phyloP scores from a whole-genome alignment of 495 filamentous ascomycete species.

The Immersiella caudata region DNA sequence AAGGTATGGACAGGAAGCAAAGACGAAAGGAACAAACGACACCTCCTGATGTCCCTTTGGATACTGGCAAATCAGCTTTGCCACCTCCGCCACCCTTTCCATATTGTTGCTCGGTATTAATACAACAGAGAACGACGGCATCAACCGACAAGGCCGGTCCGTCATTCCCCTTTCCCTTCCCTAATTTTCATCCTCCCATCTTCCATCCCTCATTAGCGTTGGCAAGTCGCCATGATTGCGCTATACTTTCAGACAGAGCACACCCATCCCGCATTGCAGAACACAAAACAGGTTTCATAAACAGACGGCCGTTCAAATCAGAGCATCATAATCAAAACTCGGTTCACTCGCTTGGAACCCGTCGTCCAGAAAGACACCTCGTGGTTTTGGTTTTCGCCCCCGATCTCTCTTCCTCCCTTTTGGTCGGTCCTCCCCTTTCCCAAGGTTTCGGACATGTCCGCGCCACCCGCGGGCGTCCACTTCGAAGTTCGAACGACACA shows the following conservation, averaged over 20 bases:
- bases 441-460: constrained; percentile 1
- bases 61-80: constrained; percentile 1
- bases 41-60: neutral
- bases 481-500: neutral
- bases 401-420: neutral
- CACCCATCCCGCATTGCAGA: neutral
- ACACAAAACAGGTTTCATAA: constrained; percentile 12
- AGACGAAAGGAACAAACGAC: constrained; percentile 6
- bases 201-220: constrained; percentile 1
- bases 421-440: neutral
- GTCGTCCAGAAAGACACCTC: constrained; percentile 3
- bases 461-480: constrained; percentile 1
- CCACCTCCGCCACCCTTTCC: neutral
- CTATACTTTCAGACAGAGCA: neutral
- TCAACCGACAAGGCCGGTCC: neutral
- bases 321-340: constrained; percentile 22
- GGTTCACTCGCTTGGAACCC: constrained; percentile 1
- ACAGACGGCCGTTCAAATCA: constrained; percentile 26
- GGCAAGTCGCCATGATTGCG: neutral
- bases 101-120: neutral
- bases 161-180: constrained; percentile 4
- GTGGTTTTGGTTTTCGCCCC: constrained; percentile 5
- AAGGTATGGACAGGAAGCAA: constrained; percentile 12
- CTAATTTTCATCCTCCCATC: constrained; percentile 1
- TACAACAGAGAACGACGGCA: neutral